Conservation (phyloP, 2,329 filamentous ascomycete genomes). For the Endocalyx cinctus region DNA sequence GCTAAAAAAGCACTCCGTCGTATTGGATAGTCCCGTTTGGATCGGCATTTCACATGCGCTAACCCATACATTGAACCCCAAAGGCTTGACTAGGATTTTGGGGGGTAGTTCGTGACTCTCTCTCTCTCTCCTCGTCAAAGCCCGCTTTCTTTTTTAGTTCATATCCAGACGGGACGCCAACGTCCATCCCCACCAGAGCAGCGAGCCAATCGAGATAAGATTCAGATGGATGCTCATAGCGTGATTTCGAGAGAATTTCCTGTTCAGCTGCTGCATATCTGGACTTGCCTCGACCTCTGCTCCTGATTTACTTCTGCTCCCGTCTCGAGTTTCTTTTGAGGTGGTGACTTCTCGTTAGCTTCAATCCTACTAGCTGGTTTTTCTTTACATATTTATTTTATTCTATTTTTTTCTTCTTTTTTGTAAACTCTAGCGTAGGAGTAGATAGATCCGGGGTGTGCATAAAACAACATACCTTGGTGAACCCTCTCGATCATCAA, state of each 20-base stretch:
- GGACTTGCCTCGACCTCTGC: conserved; percentile 9
- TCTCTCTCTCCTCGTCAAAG: too few relatives aligned
- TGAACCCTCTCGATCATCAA: conserved; percentile 28
- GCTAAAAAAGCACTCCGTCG: too few relatives aligned
- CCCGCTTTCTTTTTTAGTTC: conserved; percentile 3
- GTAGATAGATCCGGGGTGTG: too few relatives aligned
- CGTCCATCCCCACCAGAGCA: conserved; percentile 26
- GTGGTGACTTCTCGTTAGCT: too few relatives aligned
- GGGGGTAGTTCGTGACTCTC: too few relatives aligned
- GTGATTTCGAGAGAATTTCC: conserved; percentile 29
- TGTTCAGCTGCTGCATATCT: conserved; percentile 25
- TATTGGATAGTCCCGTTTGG: too few relatives aligned
- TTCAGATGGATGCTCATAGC: conserved; percentile 41
- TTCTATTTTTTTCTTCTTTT: conserved; percentile 1
- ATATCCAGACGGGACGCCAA: conserved; percentile 19
- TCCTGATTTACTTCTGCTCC: conserved; percentile 11
- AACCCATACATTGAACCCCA: too few relatives aligned
- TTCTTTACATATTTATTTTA: conserved; percentile 5
- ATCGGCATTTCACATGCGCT: too few relatives aligned
- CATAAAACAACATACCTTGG: conserved; percentile 24
- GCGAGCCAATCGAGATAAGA: conserved; percentile 28
- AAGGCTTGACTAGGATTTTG: too few relatives aligned
- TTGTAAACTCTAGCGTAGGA: neutral
- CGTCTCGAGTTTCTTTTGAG: too few relatives aligned
- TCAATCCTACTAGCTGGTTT: conserved; percentile 9